These are phyloP conservation scores for Aureobasidium mangrovei DNA, from an alignment of 2,329 filamentous ascomycete genomes.

Conservation along the genomic window DNA sequence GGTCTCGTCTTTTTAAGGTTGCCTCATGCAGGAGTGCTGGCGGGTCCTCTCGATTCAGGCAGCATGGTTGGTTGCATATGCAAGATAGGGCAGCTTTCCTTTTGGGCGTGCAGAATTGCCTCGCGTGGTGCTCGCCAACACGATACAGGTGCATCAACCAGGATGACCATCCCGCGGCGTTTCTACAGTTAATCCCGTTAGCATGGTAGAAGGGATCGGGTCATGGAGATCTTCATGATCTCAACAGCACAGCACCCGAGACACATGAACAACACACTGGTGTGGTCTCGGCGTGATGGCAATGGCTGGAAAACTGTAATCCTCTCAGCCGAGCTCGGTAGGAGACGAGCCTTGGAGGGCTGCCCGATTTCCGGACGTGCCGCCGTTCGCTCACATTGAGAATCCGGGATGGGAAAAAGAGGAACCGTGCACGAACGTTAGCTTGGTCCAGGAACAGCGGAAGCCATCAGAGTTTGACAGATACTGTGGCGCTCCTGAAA, in stretches of 20 bases:
- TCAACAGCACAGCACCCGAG: not conserved
- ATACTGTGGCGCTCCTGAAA: conserved; percentile 11
- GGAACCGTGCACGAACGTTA: conserved; percentile 5
- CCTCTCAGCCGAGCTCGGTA: not conserved
- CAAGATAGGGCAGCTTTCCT: not conserved
- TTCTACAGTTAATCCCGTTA: not conserved
- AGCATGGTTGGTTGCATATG: not conserved
- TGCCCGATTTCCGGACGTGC: conserved; percentile 4
- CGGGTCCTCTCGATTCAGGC: not conserved
- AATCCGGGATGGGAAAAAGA: not conserved
- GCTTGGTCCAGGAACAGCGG: conserved; percentile 3
- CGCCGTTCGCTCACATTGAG: not conserved
- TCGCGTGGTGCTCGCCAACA: not conserved
- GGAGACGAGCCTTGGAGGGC: not conserved
- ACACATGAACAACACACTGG: not conserved
- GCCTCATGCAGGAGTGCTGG: not conserved
- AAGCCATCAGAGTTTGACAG: conserved; percentile 10
- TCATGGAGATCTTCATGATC: not conserved
- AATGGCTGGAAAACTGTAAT: conserved; percentile 7
- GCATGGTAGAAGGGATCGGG: not conserved
- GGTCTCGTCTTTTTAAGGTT: conserved; percentile 5
- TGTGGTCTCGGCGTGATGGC: conserved; percentile 2
- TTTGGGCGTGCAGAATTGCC: not conserved
- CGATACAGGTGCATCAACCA: not conserved
- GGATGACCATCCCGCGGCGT: not conserved